These are phyloP conservation scores for Phlebiopsis flavidoalba DNA, from an alignment of 768 basidiomycete genomes.

Conservation along the genomic window DNA sequence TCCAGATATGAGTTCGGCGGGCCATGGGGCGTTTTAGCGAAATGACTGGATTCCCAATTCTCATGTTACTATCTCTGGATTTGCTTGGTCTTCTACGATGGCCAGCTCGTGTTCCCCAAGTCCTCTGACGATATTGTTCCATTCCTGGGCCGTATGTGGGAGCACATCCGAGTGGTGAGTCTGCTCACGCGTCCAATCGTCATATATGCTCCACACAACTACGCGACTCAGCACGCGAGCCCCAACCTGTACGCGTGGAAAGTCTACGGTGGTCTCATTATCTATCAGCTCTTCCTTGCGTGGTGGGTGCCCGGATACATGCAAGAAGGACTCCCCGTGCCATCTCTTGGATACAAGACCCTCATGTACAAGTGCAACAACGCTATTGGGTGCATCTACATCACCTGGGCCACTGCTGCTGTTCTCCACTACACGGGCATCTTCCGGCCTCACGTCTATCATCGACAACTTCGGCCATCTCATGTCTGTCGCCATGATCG, in stretches of 20 bases:
- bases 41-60: conserved; percentile 88
- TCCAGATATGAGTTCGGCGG: conserved; percentile 94
- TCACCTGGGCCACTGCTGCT: conserved; percentile 71
- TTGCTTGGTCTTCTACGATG: conserved; percentile 95
- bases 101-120: conserved; percentile 64
- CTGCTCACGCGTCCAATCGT: too few species aligned
- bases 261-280: conserved; percentile 84
- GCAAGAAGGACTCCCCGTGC: conserved; percentile 95
- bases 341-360: conserved; percentile 88
- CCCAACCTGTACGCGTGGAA: conserved; percentile 87
- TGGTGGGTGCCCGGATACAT: conserved; percentile 86
- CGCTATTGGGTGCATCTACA: conserved; percentile 79
- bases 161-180: conserved; percentile 73
- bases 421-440: conserved; percentile 72
- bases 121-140: conserved; percentile 69
- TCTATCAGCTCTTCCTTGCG: conserved; percentile 87
- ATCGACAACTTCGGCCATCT: conserved; percentile 95
- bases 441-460: conserved; percentile 89
- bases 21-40: conserved; percentile 82
- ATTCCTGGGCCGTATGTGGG: conserved; percentile 79
- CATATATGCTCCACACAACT: too few species aligned
- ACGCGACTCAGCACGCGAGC: conserved; percentile 72
- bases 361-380: conserved; percentile 98
- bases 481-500: conserved; percentile 94
- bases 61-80: conserved; percentile 99